These are phyloP conservation scores for Termitomyces sp. DNA, from an alignment of 768 basidiomycete species.

Conservation along the genomic window DNA sequence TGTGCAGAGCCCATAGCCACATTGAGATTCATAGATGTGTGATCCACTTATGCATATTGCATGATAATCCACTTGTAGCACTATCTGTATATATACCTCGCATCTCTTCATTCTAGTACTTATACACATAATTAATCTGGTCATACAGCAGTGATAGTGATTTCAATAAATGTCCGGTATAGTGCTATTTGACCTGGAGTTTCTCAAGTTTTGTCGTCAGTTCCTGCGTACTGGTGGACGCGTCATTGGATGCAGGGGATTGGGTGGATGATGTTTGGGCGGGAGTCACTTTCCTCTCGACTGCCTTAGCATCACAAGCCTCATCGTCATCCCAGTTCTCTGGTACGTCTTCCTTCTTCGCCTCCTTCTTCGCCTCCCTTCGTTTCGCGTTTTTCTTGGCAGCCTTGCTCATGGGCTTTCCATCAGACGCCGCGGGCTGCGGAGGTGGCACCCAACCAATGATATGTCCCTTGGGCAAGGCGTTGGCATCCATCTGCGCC, in stretches of 20 bases:
- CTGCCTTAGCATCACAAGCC: constrained; percentile 25
- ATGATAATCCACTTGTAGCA: constrained; percentile 39
- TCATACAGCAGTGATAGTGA: constrained; percentile 6
- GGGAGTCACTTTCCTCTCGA: neutral
- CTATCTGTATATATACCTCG: constrained; percentile 23
- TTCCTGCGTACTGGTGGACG: constrained; percentile 16
- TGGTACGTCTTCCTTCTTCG: constrained; percentile 47
- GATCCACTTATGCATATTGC: constrained; percentile 15
- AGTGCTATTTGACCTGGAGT: constrained; percentile 44
- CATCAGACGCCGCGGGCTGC: constrained; percentile 28
- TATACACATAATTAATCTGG: constrained; percentile 12
- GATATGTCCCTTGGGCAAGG: constrained; percentile 74
- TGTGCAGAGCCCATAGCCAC: constrained; percentile 1
- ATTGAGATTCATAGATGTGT: constrained; percentile 7
- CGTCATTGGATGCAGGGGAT: constrained; percentile 2
- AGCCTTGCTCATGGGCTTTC: constrained; percentile 66
- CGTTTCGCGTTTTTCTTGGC: constrained; percentile 79
- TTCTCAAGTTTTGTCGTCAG: constrained; percentile 51
- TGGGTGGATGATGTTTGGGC: neutral
- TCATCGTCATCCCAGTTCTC: constrained; percentile 80
- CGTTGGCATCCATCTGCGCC: constrained; percentile 57
- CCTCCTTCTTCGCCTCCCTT: constrained; percentile 60
- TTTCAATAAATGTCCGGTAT: constrained; percentile 1
- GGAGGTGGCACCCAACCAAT: constrained; percentile 73
- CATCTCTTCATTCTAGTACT: constrained; percentile 8